Percentiles rank a stretch among this genome's conserved stretches.
These are phyloP conservation scores for Fomitopsis pinicola DNA, from an alignment of 1,284 basidiomycete genomes.

Conservation along the genomic window DNA sequence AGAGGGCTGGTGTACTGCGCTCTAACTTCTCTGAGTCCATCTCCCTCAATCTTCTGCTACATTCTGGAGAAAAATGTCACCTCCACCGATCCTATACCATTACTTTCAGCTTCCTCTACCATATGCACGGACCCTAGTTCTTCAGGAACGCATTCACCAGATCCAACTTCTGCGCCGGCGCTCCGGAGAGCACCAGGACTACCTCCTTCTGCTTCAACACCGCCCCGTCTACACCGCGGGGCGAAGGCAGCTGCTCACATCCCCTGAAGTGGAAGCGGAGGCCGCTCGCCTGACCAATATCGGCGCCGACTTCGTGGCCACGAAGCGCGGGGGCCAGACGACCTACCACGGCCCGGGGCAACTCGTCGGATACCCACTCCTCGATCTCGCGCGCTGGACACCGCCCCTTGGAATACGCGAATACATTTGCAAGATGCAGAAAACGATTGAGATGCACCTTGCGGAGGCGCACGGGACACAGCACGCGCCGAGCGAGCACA, in stretches of 20 bases:
- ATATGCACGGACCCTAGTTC: slow-evolving; percentile 61
- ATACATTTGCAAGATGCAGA: slow-evolving; percentile 73
- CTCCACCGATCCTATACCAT: slow-evolving; percentile 72
- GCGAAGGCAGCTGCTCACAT: slow-evolving; percentile 61
- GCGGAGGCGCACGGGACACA: slow-evolving; percentile 50
- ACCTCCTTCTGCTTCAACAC: slow-evolving; percentile 78
- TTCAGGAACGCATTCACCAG: slow-evolving; percentile 70
- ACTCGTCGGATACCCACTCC: slow-evolving; percentile 91
- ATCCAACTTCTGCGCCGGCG: slow-evolving; percentile 54
- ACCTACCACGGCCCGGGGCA: slow-evolving; percentile 99
- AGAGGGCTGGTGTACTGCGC: not conserved
- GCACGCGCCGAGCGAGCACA: slow-evolving; percentile 58
- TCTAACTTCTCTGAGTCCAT: not conserved
- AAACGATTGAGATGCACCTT: slow-evolving; percentile 57
- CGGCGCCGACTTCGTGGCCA: slow-evolving; percentile 85
- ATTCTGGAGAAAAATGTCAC: not conserved
- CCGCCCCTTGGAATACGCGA: slow-evolving; percentile 52
- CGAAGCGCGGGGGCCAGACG: slow-evolving; percentile 87
- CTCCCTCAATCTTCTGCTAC: not conserved
- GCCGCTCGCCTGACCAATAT: slow-evolving; percentile 62
- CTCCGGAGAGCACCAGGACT: slow-evolving; percentile 47
- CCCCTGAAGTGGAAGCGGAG: slow-evolving; percentile 61
- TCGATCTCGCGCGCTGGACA: slow-evolving; percentile 67
- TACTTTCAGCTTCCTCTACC: slow-evolving; percentile 71
- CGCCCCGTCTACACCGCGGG: slow-evolving; percentile 94